Evolutionary conservation across 306 rosid species (phyloP).

Genomic region (Inga laurina): DNA sequence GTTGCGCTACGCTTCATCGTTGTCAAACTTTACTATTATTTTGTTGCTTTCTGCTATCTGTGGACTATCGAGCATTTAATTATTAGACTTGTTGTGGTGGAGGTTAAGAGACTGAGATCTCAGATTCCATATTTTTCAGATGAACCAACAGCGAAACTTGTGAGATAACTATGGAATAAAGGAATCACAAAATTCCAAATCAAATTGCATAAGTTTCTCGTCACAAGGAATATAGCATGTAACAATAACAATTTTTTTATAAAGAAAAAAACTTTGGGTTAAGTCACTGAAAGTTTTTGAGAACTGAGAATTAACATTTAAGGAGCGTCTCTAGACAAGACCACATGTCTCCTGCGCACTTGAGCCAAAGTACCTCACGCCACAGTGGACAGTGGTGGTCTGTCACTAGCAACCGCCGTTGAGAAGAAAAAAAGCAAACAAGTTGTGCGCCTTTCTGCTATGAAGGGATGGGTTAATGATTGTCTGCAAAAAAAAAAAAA

Average conservation of each 20-base stretch:
- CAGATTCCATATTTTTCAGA: background rate
- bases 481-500: background rate
- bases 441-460: background rate
- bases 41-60: background rate
- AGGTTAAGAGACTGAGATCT: background rate
- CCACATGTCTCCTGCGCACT: constrained; percentile 1
- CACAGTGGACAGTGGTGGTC: constrained; percentile 4
- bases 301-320: background rate
- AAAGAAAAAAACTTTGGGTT: background rate
- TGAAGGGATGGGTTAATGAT: constrained; percentile 6
- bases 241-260: background rate
- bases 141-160: background rate
- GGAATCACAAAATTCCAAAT: background rate
- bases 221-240: background rate
- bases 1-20: background rate
- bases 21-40: background rate
- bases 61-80: background rate
- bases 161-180: background rate
- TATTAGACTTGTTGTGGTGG: background rate
- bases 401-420: constrained; percentile 20
- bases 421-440: background rate
- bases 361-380: constrained; percentile 12
- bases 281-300: background rate
- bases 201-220: background rate
- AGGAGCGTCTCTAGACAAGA: constrained; percentile 4